Base-by-base conservation (phyloP, 106 monocot genomes). In the Cymbidium sinense region DNA sequence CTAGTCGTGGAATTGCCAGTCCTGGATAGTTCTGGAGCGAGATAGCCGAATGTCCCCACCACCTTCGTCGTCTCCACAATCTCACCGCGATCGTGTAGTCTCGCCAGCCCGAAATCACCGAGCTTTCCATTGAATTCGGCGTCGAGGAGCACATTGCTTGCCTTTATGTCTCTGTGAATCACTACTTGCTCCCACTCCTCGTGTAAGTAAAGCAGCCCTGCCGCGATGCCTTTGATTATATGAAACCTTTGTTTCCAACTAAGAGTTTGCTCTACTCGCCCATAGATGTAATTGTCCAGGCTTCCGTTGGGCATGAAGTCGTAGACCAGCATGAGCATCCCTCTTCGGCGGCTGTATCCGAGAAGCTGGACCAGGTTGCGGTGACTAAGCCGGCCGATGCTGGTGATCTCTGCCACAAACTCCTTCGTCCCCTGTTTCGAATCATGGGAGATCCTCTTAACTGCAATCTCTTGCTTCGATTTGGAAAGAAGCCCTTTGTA, bases 361-460 rank as follows among this genome's bases (percentile, higher is more conserved):
- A 85, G 93, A 18, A 96, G 87, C 77, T 93, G 96, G 13, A 96
- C 96, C 11, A 96, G 80, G 73, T 96, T 96, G 30, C 93, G 87
- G 74, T 96, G 96, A 10, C 96, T 79, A 43, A 96, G 86, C 35
- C 84, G 84, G 12, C 96, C 89, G 73, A 96, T 89, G 81, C 89
- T 96, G 0, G 86, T 89, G 55, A 96, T 91, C 82, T 96, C 93
- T 10, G 93, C 81, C 19, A 91, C 87, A 83, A 96, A 96, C 69
- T 96, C 91, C 29, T 87, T 80, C 19, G 91, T 65, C 25, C 96
- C 96, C 75, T 95, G 91, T 51, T 65, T 82, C 86, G n/a, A n/a
- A n/a, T n/a, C n/a, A n/a, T n/a, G n/a, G n/a, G n/a, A n/a, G n/a
- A n/a, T n/a, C n/a, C n/a, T 76, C 84, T 96, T 95, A 36, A 95